Evolutionary conservation across 805 yeast genomes (phyloP).

Genomic region (Candida lessepsii): DNA sequence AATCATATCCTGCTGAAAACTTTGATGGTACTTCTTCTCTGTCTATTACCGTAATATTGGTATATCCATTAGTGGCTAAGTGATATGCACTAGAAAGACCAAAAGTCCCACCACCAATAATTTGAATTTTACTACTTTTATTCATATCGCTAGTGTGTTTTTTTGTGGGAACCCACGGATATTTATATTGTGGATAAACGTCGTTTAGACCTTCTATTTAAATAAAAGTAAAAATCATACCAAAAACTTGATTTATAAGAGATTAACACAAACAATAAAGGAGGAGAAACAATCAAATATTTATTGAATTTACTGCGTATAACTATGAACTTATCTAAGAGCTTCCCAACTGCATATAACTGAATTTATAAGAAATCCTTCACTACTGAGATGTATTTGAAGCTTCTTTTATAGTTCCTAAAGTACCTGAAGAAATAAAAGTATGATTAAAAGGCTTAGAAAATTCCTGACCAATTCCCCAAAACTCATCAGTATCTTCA

Average conservation of each 20-base stretch:
- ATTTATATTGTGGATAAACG: background rate
- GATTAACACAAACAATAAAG: background rate
- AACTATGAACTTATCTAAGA: too few relatives aligned
- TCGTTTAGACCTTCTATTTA: background rate
- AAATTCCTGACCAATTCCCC: conserved; percentile 12
- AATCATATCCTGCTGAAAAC: conserved; percentile 48
- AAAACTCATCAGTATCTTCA: conserved; percentile 16
- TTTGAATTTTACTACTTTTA: conserved; percentile 29
- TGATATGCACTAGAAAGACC: conserved; percentile 52
- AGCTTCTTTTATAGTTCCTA: conserved; percentile 21
- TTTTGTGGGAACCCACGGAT: background rate
- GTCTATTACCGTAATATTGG: conserved; percentile 37
- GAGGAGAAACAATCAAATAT: too few relatives aligned
- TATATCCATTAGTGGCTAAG: conserved; percentile 35
- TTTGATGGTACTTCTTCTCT: conserved; percentile 38
- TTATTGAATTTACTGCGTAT: too few relatives aligned
- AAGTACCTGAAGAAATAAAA: conserved; percentile 19
- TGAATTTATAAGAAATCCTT: too few relatives aligned
- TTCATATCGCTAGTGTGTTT: background rate
- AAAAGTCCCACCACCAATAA: conserved; percentile 57
- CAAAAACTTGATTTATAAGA: too few relatives aligned
- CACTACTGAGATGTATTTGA: conserved; percentile 22
- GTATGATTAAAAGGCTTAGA: background rate
- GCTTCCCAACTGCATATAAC: too few relatives aligned
- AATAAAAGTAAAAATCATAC: background rate